A percentile compares a stretch with the other conserved stretches of the same genome.
Evolutionary conservation across 1,139 yeast species (phyloP).

Genomic region (Magnusiomyces magnusii): DNA sequence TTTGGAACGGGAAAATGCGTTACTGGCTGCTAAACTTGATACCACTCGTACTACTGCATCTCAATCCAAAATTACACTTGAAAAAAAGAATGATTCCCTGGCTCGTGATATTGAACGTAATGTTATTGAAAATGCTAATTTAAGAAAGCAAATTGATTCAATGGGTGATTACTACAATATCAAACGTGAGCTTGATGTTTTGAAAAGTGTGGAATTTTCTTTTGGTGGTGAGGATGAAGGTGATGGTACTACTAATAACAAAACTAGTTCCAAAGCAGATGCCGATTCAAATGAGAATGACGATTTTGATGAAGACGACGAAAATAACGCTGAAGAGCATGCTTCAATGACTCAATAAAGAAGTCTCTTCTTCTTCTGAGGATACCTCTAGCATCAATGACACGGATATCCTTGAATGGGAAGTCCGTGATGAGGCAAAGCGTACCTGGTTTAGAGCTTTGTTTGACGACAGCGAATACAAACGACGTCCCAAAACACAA

Average conservation of each 20-base stretch:
- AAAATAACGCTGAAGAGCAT: slow-evolving; percentile 34
- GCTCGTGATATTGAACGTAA: slow-evolving; percentile 45
- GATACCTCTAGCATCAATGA: too few species aligned
- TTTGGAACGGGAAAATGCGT: slow-evolving; percentile 47
- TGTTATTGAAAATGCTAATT: slow-evolving; percentile 43
- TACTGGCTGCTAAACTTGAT: slow-evolving; percentile 55
- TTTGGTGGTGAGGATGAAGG: slow-evolving; percentile 23
- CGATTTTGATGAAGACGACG: slow-evolving; percentile 26
- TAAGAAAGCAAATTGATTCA: slow-evolving; percentile 53
- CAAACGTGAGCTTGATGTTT: slow-evolving; percentile 61
- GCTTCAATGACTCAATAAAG: neutral
- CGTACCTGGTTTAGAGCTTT: slow-evolving; percentile 44
- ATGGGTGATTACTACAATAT: slow-evolving; percentile 78
- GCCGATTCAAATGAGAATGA: slow-evolving; percentile 22
- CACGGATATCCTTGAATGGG: too few species aligned
- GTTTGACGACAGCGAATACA: slow-evolving; percentile 50
- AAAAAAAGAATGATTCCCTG: slow-evolving; percentile 36
- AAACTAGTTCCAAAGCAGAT: slow-evolving; percentile 26
- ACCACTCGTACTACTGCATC: slow-evolving; percentile 21
- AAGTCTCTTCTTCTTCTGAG: too few species aligned
- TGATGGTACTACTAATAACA: slow-evolving; percentile 30
- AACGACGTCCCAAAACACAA: slow-evolving; percentile 35
- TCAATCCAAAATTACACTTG: slow-evolving; percentile 10
- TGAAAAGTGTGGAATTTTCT: slow-evolving; percentile 63
- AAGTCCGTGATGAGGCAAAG: slow-evolving; percentile 40